phyloP scores from a whole-genome alignment of 352 stramenopile genomes.

The Globisporangium perplexum region DNA sequence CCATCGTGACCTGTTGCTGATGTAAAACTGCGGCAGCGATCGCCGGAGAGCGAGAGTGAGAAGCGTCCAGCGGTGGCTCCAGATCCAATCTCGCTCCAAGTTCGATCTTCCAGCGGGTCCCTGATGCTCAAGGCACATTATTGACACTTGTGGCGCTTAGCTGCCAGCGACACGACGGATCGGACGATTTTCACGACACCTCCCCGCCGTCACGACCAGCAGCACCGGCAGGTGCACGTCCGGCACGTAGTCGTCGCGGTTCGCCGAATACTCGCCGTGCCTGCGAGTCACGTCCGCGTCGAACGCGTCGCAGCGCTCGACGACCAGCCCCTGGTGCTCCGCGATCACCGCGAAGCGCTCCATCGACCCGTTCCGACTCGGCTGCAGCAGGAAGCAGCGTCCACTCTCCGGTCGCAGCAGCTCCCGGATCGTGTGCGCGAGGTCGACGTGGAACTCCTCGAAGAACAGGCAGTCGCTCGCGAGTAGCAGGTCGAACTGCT shows the following conservation, averaged over 20 bases:
- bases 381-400: slow-evolving; percentile 67
- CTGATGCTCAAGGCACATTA: too few relatives aligned
- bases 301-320: slow-evolving; percentile 32
- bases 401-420: slow-evolving; percentile 38
- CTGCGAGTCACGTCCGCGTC: slow-evolving; percentile 30
- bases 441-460: slow-evolving; percentile 78
- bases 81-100: too few relatives aligned
- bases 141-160: too few relatives aligned
- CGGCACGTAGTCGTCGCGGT: slow-evolving; percentile 45
- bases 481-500: slow-evolving; percentile 76
- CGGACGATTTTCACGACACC: too few relatives aligned
- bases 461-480: slow-evolving; percentile 87
- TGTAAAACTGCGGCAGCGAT: too few relatives aligned
- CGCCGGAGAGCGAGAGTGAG: too few relatives aligned
- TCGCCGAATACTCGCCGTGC: slow-evolving; percentile 29
- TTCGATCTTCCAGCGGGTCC: too few relatives aligned
- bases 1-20: too few relatives aligned
- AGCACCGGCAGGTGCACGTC: slow-evolving; percentile 68
- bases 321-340: slow-evolving; percentile 23
- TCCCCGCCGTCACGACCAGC: slow-evolving; percentile 34
- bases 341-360: slow-evolving; percentile 63
- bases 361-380: slow-evolving; percentile 67
- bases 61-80: too few relatives aligned
- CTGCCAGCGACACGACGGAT: too few relatives aligned
- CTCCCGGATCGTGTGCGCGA: slow-evolving; percentile 57